Base-by-base conservation (phyloP, 176 grass and related monocot species). In the Pharus latifolius region DNA sequence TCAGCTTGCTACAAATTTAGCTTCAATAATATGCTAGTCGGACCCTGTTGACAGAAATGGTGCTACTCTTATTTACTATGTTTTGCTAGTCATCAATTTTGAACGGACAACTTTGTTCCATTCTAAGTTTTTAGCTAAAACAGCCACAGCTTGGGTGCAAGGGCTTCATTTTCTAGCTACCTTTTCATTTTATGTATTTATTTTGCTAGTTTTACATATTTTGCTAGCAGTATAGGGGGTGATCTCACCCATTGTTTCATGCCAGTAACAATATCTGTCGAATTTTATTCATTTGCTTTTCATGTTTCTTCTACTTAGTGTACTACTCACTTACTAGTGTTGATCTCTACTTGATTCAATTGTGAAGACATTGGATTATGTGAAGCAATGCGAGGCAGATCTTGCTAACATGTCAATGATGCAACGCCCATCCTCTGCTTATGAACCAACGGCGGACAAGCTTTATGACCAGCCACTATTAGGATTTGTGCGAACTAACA, bases 331-430 rank as follows among this genome's bases (percentile, higher is more conserved):
- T 72, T 58, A 7, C 22, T 77, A 20, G 43, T 47, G 45, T 33
- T 72, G 62, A 44, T 63, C 35, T 38, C 17, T 51, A 45, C 22
- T 83, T 22, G 58, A 49, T 70, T 72, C 49, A 16, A 24, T 80
- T 65, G 31, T 17, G 28, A 72, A 93, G 86, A 88, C 75, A 0
- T 38, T 98, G 73, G 84, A 90, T 51, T 93, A 83, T 45, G 83
- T 98, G 57, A 93, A 98, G 75, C 90, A 90, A 72, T 91, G 94
- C 1, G 89, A 98, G 70, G 56, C 87, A 40, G 94, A 98, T 82
- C 77, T 85, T 45, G 89, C 87, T 61, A 80, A 87, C 67, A 87
- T 90, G 86, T 79, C 86, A 25, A 74, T 89, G 62, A 85, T 92
- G 27, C 82, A 86, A 72, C 80, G 81, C 16, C 75, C 94, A 59